phyloP scores from a whole-genome alignment of 2,329 filamentous ascomycete species.

The Colletotrichum nymphaeae region DNA sequence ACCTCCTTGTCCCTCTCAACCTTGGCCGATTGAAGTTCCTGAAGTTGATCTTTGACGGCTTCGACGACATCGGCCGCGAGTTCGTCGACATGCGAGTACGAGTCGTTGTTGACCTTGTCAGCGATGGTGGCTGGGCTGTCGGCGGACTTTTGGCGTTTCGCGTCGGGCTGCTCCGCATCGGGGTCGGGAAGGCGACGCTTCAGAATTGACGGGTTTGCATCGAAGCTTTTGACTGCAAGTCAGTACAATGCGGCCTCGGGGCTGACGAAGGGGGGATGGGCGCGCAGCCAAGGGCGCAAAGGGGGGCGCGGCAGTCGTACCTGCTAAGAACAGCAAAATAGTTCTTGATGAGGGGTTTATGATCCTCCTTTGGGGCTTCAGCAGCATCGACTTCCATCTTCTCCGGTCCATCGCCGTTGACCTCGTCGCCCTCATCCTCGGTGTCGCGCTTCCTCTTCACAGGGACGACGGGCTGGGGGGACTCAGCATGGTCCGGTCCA shows the following conservation, averaged over 20 bases:
- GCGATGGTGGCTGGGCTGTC: conserved; percentile 57
- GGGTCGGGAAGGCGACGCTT: conserved; percentile 62
- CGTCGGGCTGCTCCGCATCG: conserved; percentile 61
- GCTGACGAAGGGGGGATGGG: background rate
- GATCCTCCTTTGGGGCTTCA: conserved; percentile 39
- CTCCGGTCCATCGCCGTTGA: conserved; percentile 39
- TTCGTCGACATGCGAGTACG: conserved; percentile 72
- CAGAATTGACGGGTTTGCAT: conserved; percentile 65
- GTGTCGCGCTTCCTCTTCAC: conserved; percentile 71
- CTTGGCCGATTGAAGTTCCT: conserved; percentile 54
- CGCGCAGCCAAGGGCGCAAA: conserved; percentile 22
- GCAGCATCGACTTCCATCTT: conserved; percentile 44
- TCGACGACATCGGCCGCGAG: conserved; percentile 68
- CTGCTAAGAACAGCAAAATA: conserved; percentile 51
- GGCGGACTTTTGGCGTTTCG: conserved; percentile 71
- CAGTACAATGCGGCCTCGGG: conserved; percentile 39
- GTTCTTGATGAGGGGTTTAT: conserved; percentile 51
- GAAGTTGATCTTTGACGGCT: conserved; percentile 59
- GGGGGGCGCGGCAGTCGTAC: conserved; percentile 43
- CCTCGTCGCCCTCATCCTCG: conserved; percentile 55
- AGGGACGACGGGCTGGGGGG: conserved; percentile 47
- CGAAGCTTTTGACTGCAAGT: conserved; percentile 57
- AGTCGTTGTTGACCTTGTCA: conserved; percentile 63
- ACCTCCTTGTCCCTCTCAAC: conserved; percentile 42
- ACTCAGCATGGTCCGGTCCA: conserved; percentile 47